A percentile compares a stretch with the other conserved stretches of the same genome.
Evolutionary conservation across 1,284 basidiomycete species (phyloP).

Genomic region (Pseudozyma hubeiensis): DNA sequence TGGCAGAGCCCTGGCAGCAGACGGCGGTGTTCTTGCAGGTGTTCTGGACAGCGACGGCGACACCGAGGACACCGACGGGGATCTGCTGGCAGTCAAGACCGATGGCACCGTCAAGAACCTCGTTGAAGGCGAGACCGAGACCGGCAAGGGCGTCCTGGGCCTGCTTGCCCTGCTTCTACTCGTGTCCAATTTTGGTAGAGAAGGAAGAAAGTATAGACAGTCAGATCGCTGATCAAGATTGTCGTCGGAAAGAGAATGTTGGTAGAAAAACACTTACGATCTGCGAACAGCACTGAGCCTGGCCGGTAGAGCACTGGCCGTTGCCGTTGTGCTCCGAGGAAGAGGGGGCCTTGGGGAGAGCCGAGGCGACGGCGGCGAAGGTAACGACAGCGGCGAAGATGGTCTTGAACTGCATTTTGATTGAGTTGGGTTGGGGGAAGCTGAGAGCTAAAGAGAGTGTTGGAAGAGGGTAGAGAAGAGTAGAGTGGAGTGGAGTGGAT

Average conservation of each 20-base stretch:
- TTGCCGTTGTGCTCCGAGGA: constrained; percentile 36
- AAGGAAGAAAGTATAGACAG: not conserved
- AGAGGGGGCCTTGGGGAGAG: constrained; percentile 29
- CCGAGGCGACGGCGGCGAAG: constrained; percentile 49
- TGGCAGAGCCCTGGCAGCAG: constrained; percentile 45
- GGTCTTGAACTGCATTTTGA: constrained; percentile 62
- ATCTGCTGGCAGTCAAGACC: constrained; percentile 53
- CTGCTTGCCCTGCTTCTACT: constrained; percentile 44
- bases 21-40: constrained; percentile 51
- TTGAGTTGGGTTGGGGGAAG: constrained; percentile 23
- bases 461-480: constrained; percentile 44
- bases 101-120: constrained; percentile 43
- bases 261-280: constrained; percentile 23
- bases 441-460: constrained; percentile 44
- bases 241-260: not conserved
- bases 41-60: constrained; percentile 38
- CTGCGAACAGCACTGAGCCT: constrained; percentile 53
- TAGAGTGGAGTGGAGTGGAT: constrained; percentile 44
- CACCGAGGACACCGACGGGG: constrained; percentile 35
- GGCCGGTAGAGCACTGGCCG: constrained; percentile 49
- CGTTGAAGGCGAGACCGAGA: constrained; percentile 55
- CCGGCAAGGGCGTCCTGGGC: constrained; percentile 50
- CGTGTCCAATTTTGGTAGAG: constrained; percentile 10
- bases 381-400: constrained; percentile 49
- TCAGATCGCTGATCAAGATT: constrained; percentile 13